Conservation (phyloP, 2,329 filamentous ascomycete genomes). For the Ceratocystis harringtonii region DNA sequence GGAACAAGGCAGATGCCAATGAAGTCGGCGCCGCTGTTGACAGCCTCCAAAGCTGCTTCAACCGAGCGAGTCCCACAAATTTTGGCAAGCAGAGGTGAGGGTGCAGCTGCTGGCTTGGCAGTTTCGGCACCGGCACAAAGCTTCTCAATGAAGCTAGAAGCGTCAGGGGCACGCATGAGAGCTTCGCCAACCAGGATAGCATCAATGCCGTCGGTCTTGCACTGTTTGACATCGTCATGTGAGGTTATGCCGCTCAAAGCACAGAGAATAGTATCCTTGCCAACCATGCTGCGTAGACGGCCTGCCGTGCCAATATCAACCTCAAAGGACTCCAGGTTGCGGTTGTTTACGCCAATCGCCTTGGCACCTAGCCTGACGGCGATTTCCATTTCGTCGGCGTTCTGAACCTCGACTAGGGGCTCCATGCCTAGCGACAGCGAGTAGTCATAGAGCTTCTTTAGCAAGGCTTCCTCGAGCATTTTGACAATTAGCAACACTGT, state of each 20-base stretch:
- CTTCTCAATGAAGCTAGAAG: slow-evolving; percentile 65
- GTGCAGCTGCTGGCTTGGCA: slow-evolving; percentile 23
- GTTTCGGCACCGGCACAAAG: slow-evolving; percentile 50
- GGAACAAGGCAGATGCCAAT: slow-evolving; percentile 86
- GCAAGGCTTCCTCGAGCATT: slow-evolving; percentile 59
- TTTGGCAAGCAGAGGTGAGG: slow-evolving; percentile 57
- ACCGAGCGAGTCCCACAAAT: slow-evolving; percentile 82
- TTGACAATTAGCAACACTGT: slow-evolving; percentile 94
- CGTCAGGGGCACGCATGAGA: slow-evolving; percentile 80
- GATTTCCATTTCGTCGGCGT: slow-evolving; percentile 75
- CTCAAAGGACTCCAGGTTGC: slow-evolving; percentile 90
- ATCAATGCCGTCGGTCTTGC: slow-evolving; percentile 77
- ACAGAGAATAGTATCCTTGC: slow-evolving; percentile 73
- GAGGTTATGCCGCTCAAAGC: slow-evolving; percentile 89
- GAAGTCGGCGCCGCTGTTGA: slow-evolving; percentile 77
- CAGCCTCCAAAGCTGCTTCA: slow-evolving; percentile 64
- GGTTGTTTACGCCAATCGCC: slow-evolving; percentile 95
- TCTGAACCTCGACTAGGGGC: slow-evolving; percentile 92
- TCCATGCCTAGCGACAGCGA: slow-evolving; percentile 90
- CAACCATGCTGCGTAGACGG: slow-evolving; percentile 73
- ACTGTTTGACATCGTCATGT: slow-evolving; percentile 73
- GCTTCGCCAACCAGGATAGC: slow-evolving; percentile 91
- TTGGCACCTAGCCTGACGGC: slow-evolving; percentile 76
- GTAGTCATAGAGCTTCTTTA: slow-evolving; percentile 73
- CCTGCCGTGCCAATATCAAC: slow-evolving; percentile 89